Evolutionary conservation across 495 filamentous ascomycete genomes (phyloP).

Genomic region (Schizothecium vesticola): DNA sequence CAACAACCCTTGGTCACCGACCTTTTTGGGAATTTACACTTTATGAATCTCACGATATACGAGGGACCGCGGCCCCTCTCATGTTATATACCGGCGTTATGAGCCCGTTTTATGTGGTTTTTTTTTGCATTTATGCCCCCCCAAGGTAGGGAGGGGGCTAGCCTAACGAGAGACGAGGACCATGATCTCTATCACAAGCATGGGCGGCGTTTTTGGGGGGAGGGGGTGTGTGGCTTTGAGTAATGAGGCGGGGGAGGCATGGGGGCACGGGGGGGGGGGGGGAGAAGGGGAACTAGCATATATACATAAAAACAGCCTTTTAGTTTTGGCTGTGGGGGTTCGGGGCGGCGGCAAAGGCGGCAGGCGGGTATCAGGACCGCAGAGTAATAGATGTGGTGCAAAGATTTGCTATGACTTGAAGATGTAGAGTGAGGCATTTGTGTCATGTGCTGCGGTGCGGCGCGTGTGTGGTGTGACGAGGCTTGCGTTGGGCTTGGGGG

Average conservation of each 20-base stretch:
- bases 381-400: not conserved
- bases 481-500: no score
- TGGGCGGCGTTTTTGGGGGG: slow-evolving; percentile 16
- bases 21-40: slow-evolving; percentile 3
- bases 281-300: not conserved
- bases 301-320: not conserved
- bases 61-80: slow-evolving; percentile 4
- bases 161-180: slow-evolving; percentile 20
- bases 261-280: not conserved
- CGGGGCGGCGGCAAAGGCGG: not conserved
- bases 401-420: not conserved
- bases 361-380: not conserved
- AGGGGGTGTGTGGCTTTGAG: not conserved
- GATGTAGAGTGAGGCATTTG: not conserved
- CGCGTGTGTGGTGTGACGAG: no score
- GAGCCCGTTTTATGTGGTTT: slow-evolving; percentile 2
- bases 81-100: slow-evolving; percentile 16
- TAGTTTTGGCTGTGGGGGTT: not conserved
- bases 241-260: not conserved
- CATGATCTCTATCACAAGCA: slow-evolving; percentile 18
- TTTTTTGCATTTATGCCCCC: not conserved
- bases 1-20: not conserved
- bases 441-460: not conserved
- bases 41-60: slow-evolving; percentile 17
- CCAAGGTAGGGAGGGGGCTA: not conserved